A percentile compares a stretch with the other conserved stretches of the same genome.
phyloP scores from a whole-genome alignment of 345 rosid genomes.

The Murraya paniculata region DNA sequence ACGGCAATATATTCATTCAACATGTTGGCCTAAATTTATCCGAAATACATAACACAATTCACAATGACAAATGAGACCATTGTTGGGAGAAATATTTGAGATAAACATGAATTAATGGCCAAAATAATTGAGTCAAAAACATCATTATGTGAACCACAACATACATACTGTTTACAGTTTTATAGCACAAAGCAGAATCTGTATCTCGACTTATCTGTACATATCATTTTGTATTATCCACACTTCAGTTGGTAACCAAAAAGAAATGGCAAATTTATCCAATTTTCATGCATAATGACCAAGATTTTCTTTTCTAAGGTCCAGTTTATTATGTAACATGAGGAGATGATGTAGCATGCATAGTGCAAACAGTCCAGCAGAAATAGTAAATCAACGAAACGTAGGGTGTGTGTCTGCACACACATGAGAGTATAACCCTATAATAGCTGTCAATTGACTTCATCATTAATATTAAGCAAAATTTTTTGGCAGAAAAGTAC shows the following conservation, averaged over 20 bases:
- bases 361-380: background rate
- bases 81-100: background rate
- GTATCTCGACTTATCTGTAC: background rate
- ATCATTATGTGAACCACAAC: background rate
- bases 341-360: background rate
- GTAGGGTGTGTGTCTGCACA: background rate
- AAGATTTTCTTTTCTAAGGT: background rate
- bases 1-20: background rate
- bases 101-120: background rate
- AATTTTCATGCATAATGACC: background rate
- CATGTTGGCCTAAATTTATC: background rate
- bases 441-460: background rate
- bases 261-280: background rate
- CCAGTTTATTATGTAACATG: background rate
- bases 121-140: background rate
- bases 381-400: background rate
- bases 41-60: background rate
- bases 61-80: background rate
- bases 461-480: background rate
- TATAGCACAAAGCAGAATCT: background rate
- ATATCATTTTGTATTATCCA: background rate
- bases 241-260: background rate
- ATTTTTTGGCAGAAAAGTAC: slow-evolving; percentile 28
- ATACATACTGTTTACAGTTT: background rate
- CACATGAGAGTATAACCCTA: background rate